Percentiles rank a stretch among this genome's conserved stretches.
These are phyloP conservation scores for Davidsoniella neocaledoniae DNA, from an alignment of 2,329 filamentous ascomycete species.

Conservation along the genomic window DNA sequence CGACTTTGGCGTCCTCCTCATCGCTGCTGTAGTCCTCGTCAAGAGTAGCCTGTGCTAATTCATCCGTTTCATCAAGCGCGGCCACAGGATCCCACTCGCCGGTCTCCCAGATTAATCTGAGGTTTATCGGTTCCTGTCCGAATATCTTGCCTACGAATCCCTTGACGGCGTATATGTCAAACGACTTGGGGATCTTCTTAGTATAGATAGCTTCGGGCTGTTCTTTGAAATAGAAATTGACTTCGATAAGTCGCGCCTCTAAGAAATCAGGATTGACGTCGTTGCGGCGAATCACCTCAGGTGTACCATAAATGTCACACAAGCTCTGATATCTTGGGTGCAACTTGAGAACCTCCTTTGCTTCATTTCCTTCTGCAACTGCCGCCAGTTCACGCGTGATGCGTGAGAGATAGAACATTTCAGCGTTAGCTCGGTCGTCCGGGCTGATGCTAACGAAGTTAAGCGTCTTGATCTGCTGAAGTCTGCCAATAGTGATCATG, in stretches of 20 bases:
- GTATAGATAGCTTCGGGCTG: conserved; percentile 18
- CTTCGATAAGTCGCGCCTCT: conserved; percentile 57
- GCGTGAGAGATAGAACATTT: conserved; percentile 80
- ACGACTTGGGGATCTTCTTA: conserved; percentile 51
- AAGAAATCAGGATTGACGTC: conserved; percentile 62
- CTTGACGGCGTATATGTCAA: conserved; percentile 68
- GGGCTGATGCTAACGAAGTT: conserved; percentile 57
- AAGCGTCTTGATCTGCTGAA: conserved; percentile 48
- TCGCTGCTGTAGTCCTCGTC: conserved; percentile 36
- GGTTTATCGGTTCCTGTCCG: conserved; percentile 40
- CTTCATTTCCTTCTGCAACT: conserved; percentile 34
- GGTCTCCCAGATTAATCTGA: conserved; percentile 71
- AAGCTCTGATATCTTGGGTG: conserved; percentile 62
- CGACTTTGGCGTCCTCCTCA: conserved; percentile 28
- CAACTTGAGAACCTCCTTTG: conserved; percentile 33
- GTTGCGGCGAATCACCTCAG: conserved; percentile 39
- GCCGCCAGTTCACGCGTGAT: conserved; percentile 60
- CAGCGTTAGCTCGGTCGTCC: conserved; percentile 69
- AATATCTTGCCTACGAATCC: conserved; percentile 62
- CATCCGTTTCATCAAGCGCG: conserved; percentile 41
- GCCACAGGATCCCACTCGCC: conserved; percentile 74
- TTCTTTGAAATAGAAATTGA: conserved; percentile 30
- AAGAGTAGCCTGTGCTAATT: conserved; percentile 21
- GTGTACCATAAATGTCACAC: conserved; percentile 60
- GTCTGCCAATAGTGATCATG: conserved; percentile 70